Evolutionary conservation across 1,284 basidiomycete genomes (phyloP).

Genomic region (Athelia sp.): DNA sequence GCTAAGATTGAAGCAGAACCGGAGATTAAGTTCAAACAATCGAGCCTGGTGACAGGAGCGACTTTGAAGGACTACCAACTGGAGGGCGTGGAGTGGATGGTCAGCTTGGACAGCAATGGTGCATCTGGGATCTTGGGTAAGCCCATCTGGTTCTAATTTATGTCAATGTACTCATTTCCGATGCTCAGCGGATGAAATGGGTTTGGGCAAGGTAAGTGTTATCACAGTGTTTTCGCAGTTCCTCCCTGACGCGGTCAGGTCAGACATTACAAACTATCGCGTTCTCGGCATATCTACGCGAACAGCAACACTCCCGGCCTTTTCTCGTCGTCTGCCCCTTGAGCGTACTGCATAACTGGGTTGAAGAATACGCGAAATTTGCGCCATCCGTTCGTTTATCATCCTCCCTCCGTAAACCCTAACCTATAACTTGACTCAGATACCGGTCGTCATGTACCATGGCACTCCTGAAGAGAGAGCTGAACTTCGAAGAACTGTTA

Average conservation of each 20-base stretch:
- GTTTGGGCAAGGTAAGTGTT: conserved; percentile 70
- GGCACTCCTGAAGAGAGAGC: conserved; percentile 77
- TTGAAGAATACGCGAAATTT: conserved; percentile 82
- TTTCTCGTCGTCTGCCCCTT: conserved; percentile 91
- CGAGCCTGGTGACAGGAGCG: conserved; percentile 79
- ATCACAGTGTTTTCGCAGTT: background rate
- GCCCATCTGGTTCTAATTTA: conserved; percentile 16
- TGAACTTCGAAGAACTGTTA: conserved; percentile 60
- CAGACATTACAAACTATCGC: conserved; percentile 93
- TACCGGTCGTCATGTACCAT: conserved; percentile 88
- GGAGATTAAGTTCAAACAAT: conserved; percentile 57
- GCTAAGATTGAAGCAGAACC: conserved; percentile 23
- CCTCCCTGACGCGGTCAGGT: conserved; percentile 2
- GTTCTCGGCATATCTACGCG: conserved; percentile 85
- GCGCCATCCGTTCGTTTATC: conserved; percentile 58
- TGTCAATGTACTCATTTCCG: conserved; percentile 8
- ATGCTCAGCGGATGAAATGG: conserved; percentile 86
- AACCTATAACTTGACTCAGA: conserved; percentile 33
- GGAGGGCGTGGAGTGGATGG: conserved; percentile 96
- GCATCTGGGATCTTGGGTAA: conserved; percentile 88
- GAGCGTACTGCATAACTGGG: conserved; percentile 92
- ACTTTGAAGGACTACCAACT: conserved; percentile 89
- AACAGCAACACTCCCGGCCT: conserved; percentile 69
- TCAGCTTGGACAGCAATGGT: conserved; percentile 87
- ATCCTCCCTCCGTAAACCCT: background rate